These are phyloP conservation scores for Fraxinus sp. DNA, from an alignment of 305 asterid genomes.

Conservation along the genomic window DNA sequence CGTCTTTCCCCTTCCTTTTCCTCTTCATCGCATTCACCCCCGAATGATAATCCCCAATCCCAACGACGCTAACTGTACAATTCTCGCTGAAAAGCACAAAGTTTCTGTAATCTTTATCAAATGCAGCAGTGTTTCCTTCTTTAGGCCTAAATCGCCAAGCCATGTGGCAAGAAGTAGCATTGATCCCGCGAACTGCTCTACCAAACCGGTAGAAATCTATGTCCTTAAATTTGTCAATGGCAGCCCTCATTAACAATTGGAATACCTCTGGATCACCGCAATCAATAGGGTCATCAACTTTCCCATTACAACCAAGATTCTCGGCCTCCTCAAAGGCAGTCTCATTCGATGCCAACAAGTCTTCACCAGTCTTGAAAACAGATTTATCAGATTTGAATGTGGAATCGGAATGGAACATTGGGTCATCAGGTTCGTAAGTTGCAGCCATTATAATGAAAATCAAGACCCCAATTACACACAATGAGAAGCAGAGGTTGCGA, in stretches of 20 bases:
- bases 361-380: slow-evolving; percentile 53
- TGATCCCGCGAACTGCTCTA: slow-evolving; percentile 67
- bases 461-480: slow-evolving; percentile 59
- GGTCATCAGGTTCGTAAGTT: slow-evolving; percentile 55
- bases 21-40: slow-evolving; percentile 83
- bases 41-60: slow-evolving; percentile 76
- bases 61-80: slow-evolving; percentile 62
- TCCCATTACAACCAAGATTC: slow-evolving; percentile 43
- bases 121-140: slow-evolving; percentile 55
- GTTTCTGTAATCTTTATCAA: slow-evolving; percentile 71
- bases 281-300: slow-evolving; percentile 54
- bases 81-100: slow-evolving; percentile 56
- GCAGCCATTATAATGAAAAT: slow-evolving; percentile 64
- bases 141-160: slow-evolving; percentile 86
- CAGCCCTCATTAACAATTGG: slow-evolving; percentile 68
- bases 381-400: slow-evolving; percentile 46
- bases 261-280: slow-evolving; percentile 77
- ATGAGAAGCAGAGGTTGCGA: slow-evolving; percentile 56
- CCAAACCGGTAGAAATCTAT: slow-evolving; percentile 72
- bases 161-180: slow-evolving; percentile 77
- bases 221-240: slow-evolving; percentile 68
- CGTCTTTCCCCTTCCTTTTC: slow-evolving; percentile 35
- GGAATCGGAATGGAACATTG: slow-evolving; percentile 50
- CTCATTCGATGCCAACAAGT: slow-evolving; percentile 41
- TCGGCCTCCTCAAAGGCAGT: slow-evolving; percentile 30